A percentile compares a stretch with the other conserved stretches of the same genome.
These are phyloP conservation scores for Leccinellum luteum DNA, from an alignment of 768 basidiomycete species.

Conservation along the genomic window DNA sequence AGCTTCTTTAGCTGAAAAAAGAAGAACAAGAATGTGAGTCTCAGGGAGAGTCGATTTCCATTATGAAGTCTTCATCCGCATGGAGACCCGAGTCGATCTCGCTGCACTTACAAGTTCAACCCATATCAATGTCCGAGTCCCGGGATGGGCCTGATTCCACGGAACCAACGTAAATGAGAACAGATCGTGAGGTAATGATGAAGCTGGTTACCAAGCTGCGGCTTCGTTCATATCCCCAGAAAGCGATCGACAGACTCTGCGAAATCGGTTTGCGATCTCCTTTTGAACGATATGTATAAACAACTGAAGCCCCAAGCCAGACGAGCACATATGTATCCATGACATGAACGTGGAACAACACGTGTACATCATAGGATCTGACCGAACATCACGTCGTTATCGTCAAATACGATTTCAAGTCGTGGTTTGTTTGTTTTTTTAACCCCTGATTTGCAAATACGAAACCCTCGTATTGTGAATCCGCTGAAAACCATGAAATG, in stretches of 20 bases:
- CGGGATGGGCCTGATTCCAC: conserved; percentile 18
- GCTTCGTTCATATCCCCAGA: conserved; percentile 19
- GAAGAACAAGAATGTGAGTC: not conserved
- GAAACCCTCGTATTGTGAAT: not conserved
- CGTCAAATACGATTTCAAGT: conserved; percentile 23
- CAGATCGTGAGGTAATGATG: conserved; percentile 30
- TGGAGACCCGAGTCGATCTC: conserved; percentile 25
- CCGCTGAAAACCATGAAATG: not conserved
- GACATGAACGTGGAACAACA: conserved; percentile 17
- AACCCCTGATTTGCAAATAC: conserved; percentile 19
- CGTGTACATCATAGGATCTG: conserved; percentile 18
- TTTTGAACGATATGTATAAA: not conserved
- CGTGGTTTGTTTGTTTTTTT: not conserved
- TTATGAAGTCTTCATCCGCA: not conserved
- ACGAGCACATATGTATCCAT: not conserved
- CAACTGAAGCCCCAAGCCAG: conserved; percentile 2
- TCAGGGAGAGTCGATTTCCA: not conserved
- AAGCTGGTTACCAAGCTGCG: conserved; percentile 21
- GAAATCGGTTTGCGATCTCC: not conserved
- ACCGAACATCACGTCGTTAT: conserved; percentile 17
- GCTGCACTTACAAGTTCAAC: conserved; percentile 8
- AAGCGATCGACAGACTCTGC: conserved; percentile 18
- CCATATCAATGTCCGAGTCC: not conserved
- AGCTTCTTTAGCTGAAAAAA: not conserved
- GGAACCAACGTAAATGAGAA: conserved; percentile 29